Conservation (phyloP, 805 yeast genomes). For the Metschnikowia chrysomelidarum region DNA sequence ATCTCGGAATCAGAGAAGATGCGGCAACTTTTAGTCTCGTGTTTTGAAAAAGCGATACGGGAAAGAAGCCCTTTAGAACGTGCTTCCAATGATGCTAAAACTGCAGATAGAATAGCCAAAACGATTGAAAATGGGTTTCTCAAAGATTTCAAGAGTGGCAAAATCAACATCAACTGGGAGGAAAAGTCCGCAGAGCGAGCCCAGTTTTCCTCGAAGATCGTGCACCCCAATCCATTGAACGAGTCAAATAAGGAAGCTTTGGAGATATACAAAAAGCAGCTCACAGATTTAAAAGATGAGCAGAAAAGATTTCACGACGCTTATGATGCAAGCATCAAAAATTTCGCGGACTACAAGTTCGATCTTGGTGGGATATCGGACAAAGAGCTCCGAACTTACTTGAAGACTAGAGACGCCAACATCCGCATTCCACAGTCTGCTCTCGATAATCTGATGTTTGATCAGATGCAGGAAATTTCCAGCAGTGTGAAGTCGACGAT, state of each 20-base stretch:
- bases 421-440: not conserved
- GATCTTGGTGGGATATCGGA: not conserved
- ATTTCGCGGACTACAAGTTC: not conserved
- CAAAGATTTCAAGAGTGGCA: slow-evolving; percentile 56
- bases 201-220: no score
- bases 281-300: slow-evolving; percentile 45
- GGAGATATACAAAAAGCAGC: slow-evolving; percentile 43
- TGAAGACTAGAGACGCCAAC: slow-evolving; percentile 1
- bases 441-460: slow-evolving; percentile 1
- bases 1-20: slow-evolving; percentile 74
- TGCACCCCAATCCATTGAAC: slow-evolving; percentile 62
- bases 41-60: slow-evolving; percentile 49
- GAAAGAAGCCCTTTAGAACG: no score
- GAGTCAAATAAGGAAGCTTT: slow-evolving; percentile 48
- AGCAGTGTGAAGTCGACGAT: slow-evolving; percentile 16
- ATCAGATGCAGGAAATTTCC: no score
- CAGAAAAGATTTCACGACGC: slow-evolving; percentile 46
- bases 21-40: slow-evolving; percentile 70
- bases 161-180: slow-evolving; percentile 68
- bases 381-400: slow-evolving; percentile 3
- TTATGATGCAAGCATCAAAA: slow-evolving; percentile 13
- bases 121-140: slow-evolving; percentile 64
- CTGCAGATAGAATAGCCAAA: slow-evolving; percentile 52
- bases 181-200: slow-evolving; percentile 23
- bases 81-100: slow-evolving; percentile 46